Evolutionary conservation across 768 basidiomycete species (phyloP).

Genomic region (Hysterangium stoloniferum): DNA sequence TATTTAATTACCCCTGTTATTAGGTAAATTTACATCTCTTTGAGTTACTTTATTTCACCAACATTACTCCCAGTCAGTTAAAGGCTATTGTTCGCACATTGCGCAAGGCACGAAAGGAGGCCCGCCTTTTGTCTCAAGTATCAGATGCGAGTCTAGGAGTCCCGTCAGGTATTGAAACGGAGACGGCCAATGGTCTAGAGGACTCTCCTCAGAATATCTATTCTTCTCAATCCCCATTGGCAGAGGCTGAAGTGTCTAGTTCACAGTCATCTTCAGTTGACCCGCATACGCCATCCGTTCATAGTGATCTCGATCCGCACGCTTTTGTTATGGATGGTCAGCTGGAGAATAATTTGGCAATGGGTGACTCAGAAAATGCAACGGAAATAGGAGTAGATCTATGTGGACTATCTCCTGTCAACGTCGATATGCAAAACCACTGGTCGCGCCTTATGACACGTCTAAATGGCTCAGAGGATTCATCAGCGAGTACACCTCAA

Average conservation of each 20-base stretch:
- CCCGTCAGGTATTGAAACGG: not conserved
- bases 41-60: no score
- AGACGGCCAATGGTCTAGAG: not conserved
- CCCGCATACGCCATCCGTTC: constrained; percentile 58
- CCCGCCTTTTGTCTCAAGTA: not conserved
- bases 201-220: not conserved
- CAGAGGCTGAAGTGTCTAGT: constrained; percentile 49
- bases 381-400: not conserved
- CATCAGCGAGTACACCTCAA: constrained; percentile 3
- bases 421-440: constrained; percentile 1
- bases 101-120: not conserved
- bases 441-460: constrained; percentile 11
- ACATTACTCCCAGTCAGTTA: constrained; percentile 43
- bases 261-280: constrained; percentile 57
- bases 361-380: not conserved
- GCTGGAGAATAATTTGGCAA: not conserved
- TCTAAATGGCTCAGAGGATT: constrained; percentile 7
- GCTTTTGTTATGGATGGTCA: not conserved
- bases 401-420: not conserved
- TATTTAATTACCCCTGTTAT: constrained; percentile 96
- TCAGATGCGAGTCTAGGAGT: not conserved
- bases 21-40: constrained; percentile 37
- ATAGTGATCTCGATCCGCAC: constrained; percentile 16
- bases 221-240: not conserved
- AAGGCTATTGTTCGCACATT: constrained; percentile 32